Evolutionary conservation across 2,329 filamentous ascomycete species (phyloP).

Genomic region (Diplodia seriata): DNA sequence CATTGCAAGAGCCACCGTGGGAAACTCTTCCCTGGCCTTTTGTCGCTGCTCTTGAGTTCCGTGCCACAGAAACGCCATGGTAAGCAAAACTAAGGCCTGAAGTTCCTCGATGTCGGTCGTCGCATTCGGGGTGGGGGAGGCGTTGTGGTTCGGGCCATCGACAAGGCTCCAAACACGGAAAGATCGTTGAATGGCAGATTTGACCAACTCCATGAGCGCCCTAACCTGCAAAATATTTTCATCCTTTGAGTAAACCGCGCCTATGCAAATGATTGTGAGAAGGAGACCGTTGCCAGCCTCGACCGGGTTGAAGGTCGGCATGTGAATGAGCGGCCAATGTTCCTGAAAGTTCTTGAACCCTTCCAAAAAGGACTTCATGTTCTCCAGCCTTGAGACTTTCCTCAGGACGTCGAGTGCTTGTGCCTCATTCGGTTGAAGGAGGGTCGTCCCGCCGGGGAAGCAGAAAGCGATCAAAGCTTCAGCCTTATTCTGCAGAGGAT

Average conservation of each 20-base stretch:
- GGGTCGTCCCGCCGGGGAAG: constrained; percentile 50
- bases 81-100: constrained; percentile 69
- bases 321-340: constrained; percentile 76
- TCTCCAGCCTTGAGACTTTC: constrained; percentile 68
- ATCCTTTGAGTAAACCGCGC: constrained; percentile 75
- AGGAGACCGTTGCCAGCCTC: constrained; percentile 71
- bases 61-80: constrained; percentile 72
- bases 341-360: constrained; percentile 75
- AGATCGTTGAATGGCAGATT: constrained; percentile 64
- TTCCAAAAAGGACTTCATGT: constrained; percentile 73
- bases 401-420: constrained; percentile 61
- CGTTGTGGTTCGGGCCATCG: constrained; percentile 42
- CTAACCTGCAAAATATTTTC: constrained; percentile 67
- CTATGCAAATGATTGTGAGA: constrained; percentile 73
- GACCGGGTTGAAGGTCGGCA: constrained; percentile 72
- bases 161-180: constrained; percentile 57
- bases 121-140: constrained; percentile 48
- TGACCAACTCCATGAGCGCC: constrained; percentile 70
- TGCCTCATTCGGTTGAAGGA: constrained; percentile 40
- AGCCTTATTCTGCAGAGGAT: constrained; percentile 56
- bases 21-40: constrained; percentile 65
- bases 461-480: constrained; percentile 57
- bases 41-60: constrained; percentile 71
- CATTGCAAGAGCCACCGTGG: constrained; percentile 63
- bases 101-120: constrained; percentile 66